Conservation (phyloP, 768 basidiomycete species). For the Suillus occidentalis region DNA sequence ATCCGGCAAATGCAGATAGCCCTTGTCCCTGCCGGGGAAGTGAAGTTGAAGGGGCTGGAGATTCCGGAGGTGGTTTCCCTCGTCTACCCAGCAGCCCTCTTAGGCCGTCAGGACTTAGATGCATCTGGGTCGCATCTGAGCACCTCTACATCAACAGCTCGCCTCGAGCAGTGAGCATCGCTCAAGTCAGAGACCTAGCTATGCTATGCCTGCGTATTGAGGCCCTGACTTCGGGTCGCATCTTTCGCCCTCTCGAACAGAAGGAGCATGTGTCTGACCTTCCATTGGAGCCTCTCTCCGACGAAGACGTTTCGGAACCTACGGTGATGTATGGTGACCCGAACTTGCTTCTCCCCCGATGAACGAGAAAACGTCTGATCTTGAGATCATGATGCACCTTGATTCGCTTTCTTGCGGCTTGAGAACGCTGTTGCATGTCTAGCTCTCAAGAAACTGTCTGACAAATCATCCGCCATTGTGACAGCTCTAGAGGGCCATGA, state of each 20-base stretch:
- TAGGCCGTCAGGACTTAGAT: constrained; percentile 65
- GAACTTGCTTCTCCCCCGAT: constrained; percentile 61
- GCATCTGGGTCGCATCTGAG: constrained; percentile 25
- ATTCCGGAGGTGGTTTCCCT: constrained; percentile 84
- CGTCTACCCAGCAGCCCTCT: constrained; percentile 75
- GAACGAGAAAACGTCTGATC: constrained; percentile 66
- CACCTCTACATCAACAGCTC: constrained; percentile 21
- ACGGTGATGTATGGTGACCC: constrained; percentile 58
- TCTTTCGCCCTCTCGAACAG: constrained; percentile 54
- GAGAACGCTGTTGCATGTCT: constrained; percentile 62
- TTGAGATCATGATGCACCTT: constrained; percentile 71
- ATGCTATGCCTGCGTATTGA: constrained; percentile 78
- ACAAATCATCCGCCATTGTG: constrained; percentile 31
- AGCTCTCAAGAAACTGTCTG: constrained; percentile 11
- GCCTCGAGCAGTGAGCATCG: constrained; percentile 69
- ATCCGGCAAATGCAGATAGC: constrained; percentile 70
- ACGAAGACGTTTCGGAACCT: constrained; percentile 27
- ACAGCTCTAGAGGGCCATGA: constrained; percentile 36
- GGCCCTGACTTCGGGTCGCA: constrained; percentile 61
- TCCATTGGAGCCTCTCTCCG: constrained; percentile 9
- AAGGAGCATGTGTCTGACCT: constrained; percentile 31
- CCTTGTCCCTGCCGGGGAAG: constrained; percentile 80
- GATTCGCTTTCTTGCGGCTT: constrained; percentile 72
- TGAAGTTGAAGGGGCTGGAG: constrained; percentile 93
- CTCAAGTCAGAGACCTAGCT: constrained; percentile 73